Evolutionary conservation across 169 alveolate species (phyloP).

Genomic region (Blepharisma undulans): DNA sequence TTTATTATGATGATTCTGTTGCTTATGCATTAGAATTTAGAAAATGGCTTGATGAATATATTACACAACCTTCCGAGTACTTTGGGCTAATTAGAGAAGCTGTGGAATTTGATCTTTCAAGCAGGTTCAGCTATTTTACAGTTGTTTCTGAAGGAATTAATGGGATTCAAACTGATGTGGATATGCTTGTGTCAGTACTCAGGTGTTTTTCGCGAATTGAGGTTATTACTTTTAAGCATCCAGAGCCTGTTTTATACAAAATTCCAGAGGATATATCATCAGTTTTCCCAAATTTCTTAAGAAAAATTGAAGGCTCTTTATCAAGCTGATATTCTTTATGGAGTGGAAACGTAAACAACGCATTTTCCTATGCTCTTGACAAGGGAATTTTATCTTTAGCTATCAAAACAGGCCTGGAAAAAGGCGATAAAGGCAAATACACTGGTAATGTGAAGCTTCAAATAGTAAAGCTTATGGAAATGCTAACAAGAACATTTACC

Average conservation of each 20-base stretch:
- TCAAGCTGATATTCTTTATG: background rate
- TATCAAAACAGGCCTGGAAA: background rate
- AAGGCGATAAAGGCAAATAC: background rate
- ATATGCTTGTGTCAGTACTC: background rate
- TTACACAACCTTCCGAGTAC: background rate
- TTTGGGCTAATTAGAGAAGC: background rate
- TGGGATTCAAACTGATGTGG: conserved; percentile 27
- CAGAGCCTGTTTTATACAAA: background rate
- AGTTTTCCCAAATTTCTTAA: background rate
- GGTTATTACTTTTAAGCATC: background rate
- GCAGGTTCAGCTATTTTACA: background rate
- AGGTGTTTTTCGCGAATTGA: background rate
- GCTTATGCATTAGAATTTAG: background rate
- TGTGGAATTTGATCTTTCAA: background rate
- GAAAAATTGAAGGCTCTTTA: background rate
- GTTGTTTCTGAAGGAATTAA: background rate
- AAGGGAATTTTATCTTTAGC: background rate
- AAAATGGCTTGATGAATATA: background rate
- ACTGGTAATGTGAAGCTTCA: background rate
- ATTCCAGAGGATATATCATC: background rate
- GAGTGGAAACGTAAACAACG: background rate
- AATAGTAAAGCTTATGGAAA: background rate
- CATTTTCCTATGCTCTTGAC: background rate
- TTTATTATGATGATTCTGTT: background rate
- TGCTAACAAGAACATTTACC: conserved; percentile 1